Evolutionary conservation across 345 rosid species (phyloP), one percentile per base, ranked within the genome.

Genomic region (Eucalyptus leucophloia): DNA sequence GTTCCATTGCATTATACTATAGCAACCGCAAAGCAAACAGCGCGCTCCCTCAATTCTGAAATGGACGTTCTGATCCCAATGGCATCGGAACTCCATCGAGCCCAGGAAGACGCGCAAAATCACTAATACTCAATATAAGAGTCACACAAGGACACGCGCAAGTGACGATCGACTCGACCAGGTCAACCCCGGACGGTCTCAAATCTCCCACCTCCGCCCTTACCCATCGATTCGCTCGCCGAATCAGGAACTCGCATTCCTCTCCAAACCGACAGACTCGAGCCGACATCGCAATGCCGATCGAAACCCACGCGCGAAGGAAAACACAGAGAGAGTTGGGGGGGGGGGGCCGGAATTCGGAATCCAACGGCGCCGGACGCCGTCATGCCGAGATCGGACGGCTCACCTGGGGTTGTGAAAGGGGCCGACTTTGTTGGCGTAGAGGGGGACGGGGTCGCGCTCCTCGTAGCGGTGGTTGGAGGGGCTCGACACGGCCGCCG

Each of bases 391-490:
- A 34, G 88, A 86, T 86, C 47, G 65, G 32, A 37, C 45, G 45
- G 40, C 90, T 90, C 91, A 92, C 99, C 97, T 96, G 90, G 97
- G 98, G 88, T 97, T 97, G 90, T 97, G 96, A 87, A 95, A 97
- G 40, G 99, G 98, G 15, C 97, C 98, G 86, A 96, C 97, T 90
- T 96, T 96, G 89, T 96, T 96, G 91, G 96, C 96, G 89, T 96
- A 96, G 53, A 96, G 95, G 24, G 96, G 96, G 81, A 96, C 96
- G 11, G 90, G 24, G 56, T 96, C 96, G 32, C 96, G 93, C n/a
- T 91, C 94, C 86, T 94, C 93, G 94, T 93, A 96, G 54, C 95
- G 97, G 92, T 96, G 96, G 86, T 96, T 93, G 88, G 97, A 94
- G 86, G 94, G 94, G 81, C 95, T 96, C 50, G 97, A 94, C 92